Percentiles rank a stretch among this genome's conserved stretches.
These are phyloP conservation scores for Galerina sulciceps DNA, from an alignment of 768 basidiomycete species.

Conservation along the genomic window DNA sequence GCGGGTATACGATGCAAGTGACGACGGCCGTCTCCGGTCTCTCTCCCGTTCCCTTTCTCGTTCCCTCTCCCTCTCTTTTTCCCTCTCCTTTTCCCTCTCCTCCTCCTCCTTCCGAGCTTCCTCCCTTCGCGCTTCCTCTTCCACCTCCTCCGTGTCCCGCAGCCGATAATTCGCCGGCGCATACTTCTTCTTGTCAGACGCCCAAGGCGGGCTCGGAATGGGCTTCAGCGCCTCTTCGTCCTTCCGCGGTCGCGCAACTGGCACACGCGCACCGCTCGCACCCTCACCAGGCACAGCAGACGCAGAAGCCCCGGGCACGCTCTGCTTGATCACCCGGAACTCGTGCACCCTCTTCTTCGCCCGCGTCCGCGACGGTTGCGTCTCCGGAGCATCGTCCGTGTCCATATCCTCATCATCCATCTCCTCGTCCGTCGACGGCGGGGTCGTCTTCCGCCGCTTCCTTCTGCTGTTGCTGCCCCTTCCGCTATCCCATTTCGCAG, in stretches of 20 bases:
- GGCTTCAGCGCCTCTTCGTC: constrained; percentile 9
- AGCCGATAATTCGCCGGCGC: constrained; percentile 5
- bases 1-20: background rate
- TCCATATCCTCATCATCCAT: background rate
- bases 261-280: background rate
- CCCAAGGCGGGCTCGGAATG: constrained; percentile 25
- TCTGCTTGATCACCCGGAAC: constrained; percentile 6
- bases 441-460: background rate
- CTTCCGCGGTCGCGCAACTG: background rate
- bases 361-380: constrained; percentile 1
- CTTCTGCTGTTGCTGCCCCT: background rate
- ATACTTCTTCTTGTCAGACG: constrained; percentile 6
- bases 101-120: background rate
- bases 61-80: background rate
- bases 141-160: background rate
- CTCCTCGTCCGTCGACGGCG: background rate
- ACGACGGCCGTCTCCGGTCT: background rate
- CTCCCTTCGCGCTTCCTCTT: background rate
- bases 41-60: background rate
- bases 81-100: background rate
- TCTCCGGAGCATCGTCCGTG: background rate
- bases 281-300: background rate
- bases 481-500: background rate
- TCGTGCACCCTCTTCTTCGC: background rate
- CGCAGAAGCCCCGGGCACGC: background rate